These are phyloP conservation scores for Arthroderma sp. DNA, from an alignment of 2,329 filamentous ascomycete species.

Conservation along the genomic window DNA sequence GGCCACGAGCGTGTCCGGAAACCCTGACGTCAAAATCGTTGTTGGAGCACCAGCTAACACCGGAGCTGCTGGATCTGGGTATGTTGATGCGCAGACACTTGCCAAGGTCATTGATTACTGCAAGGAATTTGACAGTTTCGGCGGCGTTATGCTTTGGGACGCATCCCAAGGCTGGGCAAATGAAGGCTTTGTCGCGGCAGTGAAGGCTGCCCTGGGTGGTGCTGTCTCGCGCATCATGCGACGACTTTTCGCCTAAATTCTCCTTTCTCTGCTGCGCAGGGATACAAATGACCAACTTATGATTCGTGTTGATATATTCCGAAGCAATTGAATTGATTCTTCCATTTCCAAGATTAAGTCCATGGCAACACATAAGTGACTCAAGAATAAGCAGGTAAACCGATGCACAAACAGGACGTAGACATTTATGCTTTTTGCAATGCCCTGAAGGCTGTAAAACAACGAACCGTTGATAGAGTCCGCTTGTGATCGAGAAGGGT, in stretches of 20 bases:
- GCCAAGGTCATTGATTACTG: slow-evolving; percentile 40
- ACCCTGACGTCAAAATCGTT: slow-evolving; percentile 48
- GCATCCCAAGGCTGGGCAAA: slow-evolving; percentile 49
- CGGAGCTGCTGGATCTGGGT: slow-evolving; percentile 43
- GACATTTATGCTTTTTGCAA: no score
- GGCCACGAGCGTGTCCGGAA: slow-evolving; percentile 45
- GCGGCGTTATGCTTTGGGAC: slow-evolving; percentile 59
- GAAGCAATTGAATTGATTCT: no score
- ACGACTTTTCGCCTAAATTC: slow-evolving; percentile 3
- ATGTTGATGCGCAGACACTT: slow-evolving; percentile 37
- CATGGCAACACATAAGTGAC: no score
- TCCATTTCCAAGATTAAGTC: no score
- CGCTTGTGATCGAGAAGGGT: no score
- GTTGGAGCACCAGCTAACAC: slow-evolving; percentile 47
- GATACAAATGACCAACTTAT: no score
- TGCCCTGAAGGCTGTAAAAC: no score
- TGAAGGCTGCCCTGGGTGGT: slow-evolving; percentile 25
- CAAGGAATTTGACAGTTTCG: slow-evolving; percentile 46
- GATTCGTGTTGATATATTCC: no score
- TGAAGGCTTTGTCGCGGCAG: slow-evolving; percentile 39
- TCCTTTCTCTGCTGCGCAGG: no score
- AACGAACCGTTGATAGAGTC: no score
- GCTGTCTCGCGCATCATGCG: slow-evolving; percentile 32
- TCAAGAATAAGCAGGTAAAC: no score
- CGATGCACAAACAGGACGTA: no score